A percentile compares a stretch with the other conserved stretches of the same genome.
phyloP scores from a whole-genome alignment of 2,329 filamentous ascomycete genomes.

The Achaetomium macrosporum region DNA sequence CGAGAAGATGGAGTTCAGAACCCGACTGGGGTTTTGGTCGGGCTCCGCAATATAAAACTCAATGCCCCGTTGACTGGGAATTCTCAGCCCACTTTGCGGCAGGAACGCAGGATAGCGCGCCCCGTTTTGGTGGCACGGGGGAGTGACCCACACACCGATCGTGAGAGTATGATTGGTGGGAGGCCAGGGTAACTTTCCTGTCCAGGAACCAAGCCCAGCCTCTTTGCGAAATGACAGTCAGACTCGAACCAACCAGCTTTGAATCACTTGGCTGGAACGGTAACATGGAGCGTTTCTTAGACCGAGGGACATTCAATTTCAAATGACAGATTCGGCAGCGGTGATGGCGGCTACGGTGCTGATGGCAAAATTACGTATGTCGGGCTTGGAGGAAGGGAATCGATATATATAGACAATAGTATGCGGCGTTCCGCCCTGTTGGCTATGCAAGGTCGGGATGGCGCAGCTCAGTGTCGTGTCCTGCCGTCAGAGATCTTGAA shows the following conservation, averaged over 20 bases:
- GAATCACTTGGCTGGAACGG: slow-evolving; percentile 4
- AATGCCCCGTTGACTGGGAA: slow-evolving; percentile 20
- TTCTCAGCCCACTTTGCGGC: slow-evolving; percentile 15
- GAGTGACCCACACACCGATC: slow-evolving; percentile 15
- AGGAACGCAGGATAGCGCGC: slow-evolving; percentile 24
- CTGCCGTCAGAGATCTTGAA: too few relatives aligned
- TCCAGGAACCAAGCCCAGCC: slow-evolving; percentile 21
- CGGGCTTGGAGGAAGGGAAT: not conserved
- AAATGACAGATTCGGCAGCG: not conserved
- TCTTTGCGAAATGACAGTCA: slow-evolving; percentile 24
- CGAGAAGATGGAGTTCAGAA: slow-evolving; percentile 12
- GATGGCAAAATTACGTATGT: not conserved
- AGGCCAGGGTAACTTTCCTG: slow-evolving; percentile 12
- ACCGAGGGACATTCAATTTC: not conserved
- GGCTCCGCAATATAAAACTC: slow-evolving; percentile 28
- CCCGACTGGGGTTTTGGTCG: slow-evolving; percentile 13
- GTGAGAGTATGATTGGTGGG: slow-evolving; percentile 15
- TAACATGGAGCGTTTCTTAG: not conserved
- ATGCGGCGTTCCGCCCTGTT: not conserved
- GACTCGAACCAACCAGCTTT: slow-evolving; percentile 13
- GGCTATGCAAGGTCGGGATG: slow-evolving; percentile 5
- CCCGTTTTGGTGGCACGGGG: slow-evolving; percentile 19
- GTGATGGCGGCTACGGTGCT: not conserved
- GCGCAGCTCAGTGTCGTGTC: not conserved
- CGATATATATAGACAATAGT: not conserved